These are phyloP conservation scores for Centella asiatica DNA, from an alignment of 129 eudicot genomes.

Conservation along the genomic window DNA sequence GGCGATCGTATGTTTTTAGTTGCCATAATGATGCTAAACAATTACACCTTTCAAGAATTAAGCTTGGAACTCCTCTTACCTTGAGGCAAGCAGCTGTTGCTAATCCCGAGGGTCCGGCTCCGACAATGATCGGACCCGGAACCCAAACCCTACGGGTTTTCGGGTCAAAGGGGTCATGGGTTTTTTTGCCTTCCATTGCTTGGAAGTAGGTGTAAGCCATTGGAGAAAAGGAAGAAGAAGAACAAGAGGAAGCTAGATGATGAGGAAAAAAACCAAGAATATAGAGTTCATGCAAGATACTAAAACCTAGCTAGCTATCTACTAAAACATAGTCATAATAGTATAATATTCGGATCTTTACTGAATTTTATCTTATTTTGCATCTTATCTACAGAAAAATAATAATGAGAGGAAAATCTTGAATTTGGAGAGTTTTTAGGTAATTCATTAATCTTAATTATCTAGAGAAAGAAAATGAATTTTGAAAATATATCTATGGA, in stretches of 20 bases:
- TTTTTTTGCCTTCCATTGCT: constrained; percentile 37
- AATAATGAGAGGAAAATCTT: neutral
- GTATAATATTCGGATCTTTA: constrained; percentile 2
- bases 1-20: constrained; percentile 46
- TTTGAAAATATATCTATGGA: neutral
- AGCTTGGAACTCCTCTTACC: constrained; percentile 30
- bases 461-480: neutral
- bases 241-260: neutral
- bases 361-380: neutral
- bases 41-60: constrained; percentile 38
- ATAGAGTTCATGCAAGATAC: constrained; percentile 19
- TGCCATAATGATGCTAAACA: constrained; percentile 69
- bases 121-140: constrained; percentile 46
- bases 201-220: constrained; percentile 17
- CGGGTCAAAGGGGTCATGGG: constrained; percentile 26
- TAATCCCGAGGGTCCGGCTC: constrained; percentile 73
- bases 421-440: neutral
- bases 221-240: neutral
- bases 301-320: neutral
- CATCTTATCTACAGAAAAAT: neutral
- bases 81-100: constrained; percentile 61
- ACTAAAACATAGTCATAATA: neutral
- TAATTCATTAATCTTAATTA: neutral
- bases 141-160: constrained; percentile 19
- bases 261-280: neutral